Percentiles rank a stretch among this genome's conserved stretches.
Conservation (phyloP, 257 asterid species). For the Solanum sejunctum region DNA sequence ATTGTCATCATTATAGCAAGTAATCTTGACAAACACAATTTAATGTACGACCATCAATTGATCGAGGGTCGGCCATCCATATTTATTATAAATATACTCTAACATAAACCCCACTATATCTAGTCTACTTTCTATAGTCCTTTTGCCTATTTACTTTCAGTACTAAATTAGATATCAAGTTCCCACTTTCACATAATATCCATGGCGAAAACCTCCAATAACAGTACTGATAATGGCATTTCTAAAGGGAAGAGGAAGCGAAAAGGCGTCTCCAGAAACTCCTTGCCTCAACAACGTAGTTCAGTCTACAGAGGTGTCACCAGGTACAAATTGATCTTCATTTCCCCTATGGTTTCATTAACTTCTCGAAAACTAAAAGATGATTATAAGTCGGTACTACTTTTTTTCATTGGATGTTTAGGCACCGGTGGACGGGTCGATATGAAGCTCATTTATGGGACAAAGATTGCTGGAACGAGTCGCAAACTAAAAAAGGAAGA, state of each 20-base stretch:
- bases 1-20: no score
- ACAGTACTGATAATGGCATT: background rate
- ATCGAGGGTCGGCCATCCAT: background rate
- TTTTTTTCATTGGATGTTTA: background rate
- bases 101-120: background rate
- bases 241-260: conserved; percentile 37
- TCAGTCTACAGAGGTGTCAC: conserved; percentile 88
- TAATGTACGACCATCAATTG: background rate
- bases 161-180: background rate
- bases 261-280: conserved; percentile 49
- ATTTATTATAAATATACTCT: background rate
- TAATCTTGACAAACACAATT: background rate
- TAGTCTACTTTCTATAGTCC: background rate
- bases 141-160: background rate
- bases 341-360: background rate
- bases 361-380: background rate
- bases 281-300: conserved; percentile 87
- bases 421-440: conserved; percentile 98
- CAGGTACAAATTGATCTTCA: conserved; percentile 23
- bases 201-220: conserved; percentile 55
- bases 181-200: background rate
- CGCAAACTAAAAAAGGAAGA: conserved; percentile 92
- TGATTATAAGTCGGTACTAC: background rate
- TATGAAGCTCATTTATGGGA: conserved; percentile 99
- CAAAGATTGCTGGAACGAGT: conserved; percentile 86